Conservation (phyloP, 148 eudicot genomes). For the Rhododendron ferrugineum region DNA sequence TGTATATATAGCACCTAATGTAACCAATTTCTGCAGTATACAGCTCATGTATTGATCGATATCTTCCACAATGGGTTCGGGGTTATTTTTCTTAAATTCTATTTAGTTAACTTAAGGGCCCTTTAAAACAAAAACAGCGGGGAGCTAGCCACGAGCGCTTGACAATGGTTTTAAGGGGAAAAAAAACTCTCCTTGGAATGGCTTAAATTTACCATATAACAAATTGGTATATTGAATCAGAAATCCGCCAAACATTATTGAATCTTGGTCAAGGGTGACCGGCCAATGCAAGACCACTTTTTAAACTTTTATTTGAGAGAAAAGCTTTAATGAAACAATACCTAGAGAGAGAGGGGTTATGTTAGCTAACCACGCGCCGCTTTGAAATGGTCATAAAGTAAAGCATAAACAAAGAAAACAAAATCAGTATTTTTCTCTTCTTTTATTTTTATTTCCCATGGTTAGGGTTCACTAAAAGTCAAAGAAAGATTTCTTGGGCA, state of each 20-base stretch:
- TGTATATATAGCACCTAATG: no score
- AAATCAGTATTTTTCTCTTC: neutral
- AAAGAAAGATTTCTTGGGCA: slow-evolving; percentile 18
- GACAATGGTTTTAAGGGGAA: no score
- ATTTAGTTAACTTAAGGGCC: neutral
- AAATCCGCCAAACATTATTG: neutral
- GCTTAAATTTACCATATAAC: neutral
- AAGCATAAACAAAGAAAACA: slow-evolving; percentile 1
- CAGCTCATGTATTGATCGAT: no score
- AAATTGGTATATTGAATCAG: neutral
- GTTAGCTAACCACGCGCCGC: neutral
- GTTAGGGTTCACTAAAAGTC: slow-evolving; percentile 18
- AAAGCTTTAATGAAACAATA: neutral
- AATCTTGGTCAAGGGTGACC: slow-evolving; percentile 5
- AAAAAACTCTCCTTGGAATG: no score
- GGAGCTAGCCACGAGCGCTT: no score
- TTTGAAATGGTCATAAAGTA: neutral
- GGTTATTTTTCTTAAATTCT: no score
- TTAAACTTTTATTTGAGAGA: neutral
- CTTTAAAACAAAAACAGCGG: neutral
- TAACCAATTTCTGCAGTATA: no score
- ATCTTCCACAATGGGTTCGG: no score
- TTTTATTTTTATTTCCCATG: neutral
- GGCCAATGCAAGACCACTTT: neutral
- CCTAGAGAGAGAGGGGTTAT: neutral